Evolutionary conservation across 306 rosid species (phyloP), one percentile per base, ranked within the genome.

Genomic region (Rubus idaeus): DNA sequence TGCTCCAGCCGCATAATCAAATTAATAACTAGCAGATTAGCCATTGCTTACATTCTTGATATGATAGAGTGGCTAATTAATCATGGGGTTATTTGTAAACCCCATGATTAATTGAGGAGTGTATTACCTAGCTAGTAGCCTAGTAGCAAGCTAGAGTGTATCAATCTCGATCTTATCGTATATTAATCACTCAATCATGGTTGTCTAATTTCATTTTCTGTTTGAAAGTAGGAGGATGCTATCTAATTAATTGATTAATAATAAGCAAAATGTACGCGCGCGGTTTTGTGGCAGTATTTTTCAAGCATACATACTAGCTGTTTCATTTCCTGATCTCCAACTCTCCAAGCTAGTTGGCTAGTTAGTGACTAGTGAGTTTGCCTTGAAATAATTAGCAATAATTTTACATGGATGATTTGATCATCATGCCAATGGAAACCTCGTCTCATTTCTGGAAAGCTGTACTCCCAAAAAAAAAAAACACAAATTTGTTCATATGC

Each of bases 1-100:
- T 76, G 80, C 80, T 52, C 68, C 37, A 8, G 74, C 68, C 5
- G 68, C 80, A 41, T 77, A n/a, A 50, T 62, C 35, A 16, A 35
- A 4, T 23, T 23, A 23, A 23, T 63, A 63, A 6, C 8, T 58
- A 23, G 37, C 37, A 57, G 10, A 8, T 56, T 21, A 56, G 42
- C 13, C 11, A 26, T 30, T 30, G 67, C 42, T 30, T 60, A 12
- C 40, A 62, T 62, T 35, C 42, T 62, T 62, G 68, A 35, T 62
- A 5, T 57, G 65, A 60, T 60, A 26, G 65, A 60, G 35, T 60
- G 65, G 17, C 16, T 23, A 8, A 13, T 26, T 4, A 26, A 60
- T 60, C 44, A 62, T 16, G 20, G 42, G 20, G 44, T 62, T 62
- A 13, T 12, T 62, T 62, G 20, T 16, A 35, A 62, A 62, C 18